These are phyloP conservation scores for Camellia oleifera DNA, from an alignment of 179 eudicot genomes.

Conservation along the genomic window DNA sequence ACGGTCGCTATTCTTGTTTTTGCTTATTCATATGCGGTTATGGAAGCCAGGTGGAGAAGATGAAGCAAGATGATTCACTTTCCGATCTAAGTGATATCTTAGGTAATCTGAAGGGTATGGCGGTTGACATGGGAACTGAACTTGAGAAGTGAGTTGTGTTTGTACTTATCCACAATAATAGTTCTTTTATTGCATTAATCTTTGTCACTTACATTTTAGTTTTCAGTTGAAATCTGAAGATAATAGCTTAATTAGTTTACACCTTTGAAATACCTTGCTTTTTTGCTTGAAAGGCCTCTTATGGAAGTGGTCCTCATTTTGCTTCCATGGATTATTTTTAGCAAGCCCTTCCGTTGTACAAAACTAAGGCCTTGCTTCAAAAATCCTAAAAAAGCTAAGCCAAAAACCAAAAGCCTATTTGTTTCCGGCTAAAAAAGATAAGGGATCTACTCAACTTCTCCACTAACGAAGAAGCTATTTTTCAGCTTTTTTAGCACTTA, in stretches of 20 bases:
- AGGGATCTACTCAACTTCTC: too few relatives aligned
- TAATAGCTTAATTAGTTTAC: background rate
- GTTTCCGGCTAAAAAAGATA: too few relatives aligned
- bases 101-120: conserved; percentile 98
- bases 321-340: background rate
- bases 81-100: conserved; percentile 71
- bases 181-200: background rate
- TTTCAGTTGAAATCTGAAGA: background rate
- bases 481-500: too few relatives aligned
- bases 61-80: conserved; percentile 85
- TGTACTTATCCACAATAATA: background rate
- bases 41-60: conserved; percentile 62
- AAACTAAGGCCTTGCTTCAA: too few relatives aligned
- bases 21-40: background rate
- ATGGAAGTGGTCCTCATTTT: background rate
- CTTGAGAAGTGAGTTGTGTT: conserved; percentile 61
- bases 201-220: background rate
- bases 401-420: too few relatives aligned
- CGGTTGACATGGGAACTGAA: conserved; percentile 92
- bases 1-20: background rate
- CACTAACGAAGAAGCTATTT: too few relatives aligned
- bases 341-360: too few relatives aligned
- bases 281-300: background rate
- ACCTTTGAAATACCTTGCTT: background rate
- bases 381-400: too few relatives aligned